Evolutionary conservation across 768 basidiomycete genomes (phyloP).

Genomic region (Botryobasidium botryosum): DNA sequence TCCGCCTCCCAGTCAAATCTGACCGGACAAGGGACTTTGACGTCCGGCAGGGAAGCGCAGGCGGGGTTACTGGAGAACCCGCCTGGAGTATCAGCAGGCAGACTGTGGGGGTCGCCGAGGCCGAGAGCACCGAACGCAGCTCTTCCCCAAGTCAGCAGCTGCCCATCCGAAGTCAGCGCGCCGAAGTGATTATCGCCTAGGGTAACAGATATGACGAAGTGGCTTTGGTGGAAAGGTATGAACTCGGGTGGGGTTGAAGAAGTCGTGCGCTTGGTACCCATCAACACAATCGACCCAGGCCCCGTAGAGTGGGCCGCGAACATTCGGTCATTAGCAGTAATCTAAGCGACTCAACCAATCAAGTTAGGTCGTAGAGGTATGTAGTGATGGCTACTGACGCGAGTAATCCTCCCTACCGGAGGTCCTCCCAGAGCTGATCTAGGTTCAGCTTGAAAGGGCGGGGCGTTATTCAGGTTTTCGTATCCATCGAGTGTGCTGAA

Average conservation of each 20-base stretch:
- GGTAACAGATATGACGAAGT: background rate
- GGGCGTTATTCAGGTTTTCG: no score
- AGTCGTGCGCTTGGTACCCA: slow-evolving; percentile 31
- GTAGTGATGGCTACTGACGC: no score
- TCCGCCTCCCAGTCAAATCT: background rate
- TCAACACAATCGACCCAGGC: slow-evolving; percentile 62
- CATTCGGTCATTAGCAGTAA: slow-evolving; percentile 67
- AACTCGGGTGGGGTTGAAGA: background rate
- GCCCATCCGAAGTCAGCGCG: background rate
- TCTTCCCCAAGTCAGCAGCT: background rate
- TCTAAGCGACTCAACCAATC: slow-evolving; percentile 24
- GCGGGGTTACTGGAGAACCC: background rate
- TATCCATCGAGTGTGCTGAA: slow-evolving; percentile 50
- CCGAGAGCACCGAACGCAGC: background rate
- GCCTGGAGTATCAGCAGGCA: background rate
- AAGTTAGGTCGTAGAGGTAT: no score
- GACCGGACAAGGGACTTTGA: background rate
- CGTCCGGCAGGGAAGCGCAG: background rate
- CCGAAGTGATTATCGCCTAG: background rate
- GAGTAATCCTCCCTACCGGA: no score
- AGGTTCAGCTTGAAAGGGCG: no score
- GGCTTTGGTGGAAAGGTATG: background rate
- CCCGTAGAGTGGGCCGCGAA: slow-evolving; percentile 76
- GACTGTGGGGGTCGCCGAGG: background rate
- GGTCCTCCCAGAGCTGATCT: slow-evolving; percentile 3